phyloP scores from a whole-genome alignment of 768 basidiomycete genomes.

The Russula vinacea region DNA sequence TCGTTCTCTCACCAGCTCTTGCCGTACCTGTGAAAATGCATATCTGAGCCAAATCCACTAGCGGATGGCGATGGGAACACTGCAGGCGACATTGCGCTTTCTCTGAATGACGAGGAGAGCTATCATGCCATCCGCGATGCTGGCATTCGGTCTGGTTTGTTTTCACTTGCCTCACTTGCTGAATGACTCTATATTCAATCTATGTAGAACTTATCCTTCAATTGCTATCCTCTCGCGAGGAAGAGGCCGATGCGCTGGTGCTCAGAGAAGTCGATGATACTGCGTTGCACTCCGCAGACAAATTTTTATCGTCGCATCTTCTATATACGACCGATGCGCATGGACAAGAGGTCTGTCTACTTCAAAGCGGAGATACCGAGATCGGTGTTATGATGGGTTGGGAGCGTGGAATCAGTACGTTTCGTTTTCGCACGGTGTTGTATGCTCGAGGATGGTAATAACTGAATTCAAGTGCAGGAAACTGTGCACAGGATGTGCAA shows the following conservation, averaged over 20 bases:
- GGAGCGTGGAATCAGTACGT: constrained; percentile 78
- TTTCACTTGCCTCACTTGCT: neutral
- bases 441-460: constrained; percentile 33
- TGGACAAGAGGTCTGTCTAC: constrained; percentile 80
- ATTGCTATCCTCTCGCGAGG: constrained; percentile 50
- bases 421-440: neutral
- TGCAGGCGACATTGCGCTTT: constrained; percentile 87
- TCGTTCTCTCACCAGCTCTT: constrained; percentile 30
- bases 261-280: constrained; percentile 53
- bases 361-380: constrained; percentile 61
- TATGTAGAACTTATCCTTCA: constrained; percentile 65
- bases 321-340: constrained; percentile 63
- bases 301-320: constrained; percentile 70
- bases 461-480: constrained; percentile 62
- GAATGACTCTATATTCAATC: neutral
- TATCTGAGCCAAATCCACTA: constrained; percentile 33
- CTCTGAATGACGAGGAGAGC: constrained; percentile 69
- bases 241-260: constrained; percentile 37
- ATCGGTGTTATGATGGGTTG: constrained; percentile 99
- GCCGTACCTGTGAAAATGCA: neutral
- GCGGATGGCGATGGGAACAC: constrained; percentile 79
- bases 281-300: constrained; percentile 57
- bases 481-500: constrained; percentile 67
- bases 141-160: constrained; percentile 82
- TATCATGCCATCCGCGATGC: constrained; percentile 86